Base-by-base conservation (phyloP, 768 basidiomycete genomes). In the Serpula lacrymans region DNA sequence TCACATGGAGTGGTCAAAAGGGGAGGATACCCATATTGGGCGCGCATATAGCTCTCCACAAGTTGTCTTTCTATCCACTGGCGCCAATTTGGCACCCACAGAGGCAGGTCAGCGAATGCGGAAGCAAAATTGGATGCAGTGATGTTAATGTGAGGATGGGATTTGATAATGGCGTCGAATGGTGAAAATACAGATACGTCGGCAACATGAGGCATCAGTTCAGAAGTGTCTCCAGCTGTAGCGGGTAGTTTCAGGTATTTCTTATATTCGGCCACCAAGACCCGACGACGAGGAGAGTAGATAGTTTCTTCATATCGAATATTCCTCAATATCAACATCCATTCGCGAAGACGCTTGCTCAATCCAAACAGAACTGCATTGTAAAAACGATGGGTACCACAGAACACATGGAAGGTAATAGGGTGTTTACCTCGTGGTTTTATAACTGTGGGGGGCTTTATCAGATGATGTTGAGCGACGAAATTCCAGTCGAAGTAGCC, bases 101-200 rank as follows among this genome's bases (percentile, higher is more conserved):
- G 4, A 7, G 41, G 41, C 5, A 55, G 26, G 11, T 49, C 46
- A 24, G 37, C 39, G 17, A 54, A 46, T 5, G 49, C 49, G 29
- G 43, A 14, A 13, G 25, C 37, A 34, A 55, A 49, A 3, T 20
- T 2, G 6, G 9, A 6, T 33, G 20, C 21, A 10, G 5, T 14
- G 16, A 18, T 10, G 4, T 6, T 37, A 18, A 5, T 9, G 6
- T 7, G 24, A 21, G 45, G 41, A 0, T 50, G 41, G 5, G 29
- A 35, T 28, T 12, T 42, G 23, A 48, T 48, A 14, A 48, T 41
- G 3, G 31, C 25, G 29, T 25, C 17, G 24, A 52, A 52, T 3
- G 30, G 32, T 26, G 54, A 30, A 16, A 52, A 37, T 2, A 36
- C 34, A n/a, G 31, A 12, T 23, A 52, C 21, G 9, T 48, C 51